Evolutionary conservation across 78 protist species (phyloP).

Genomic region (Emiliania huxleyi): DNA sequence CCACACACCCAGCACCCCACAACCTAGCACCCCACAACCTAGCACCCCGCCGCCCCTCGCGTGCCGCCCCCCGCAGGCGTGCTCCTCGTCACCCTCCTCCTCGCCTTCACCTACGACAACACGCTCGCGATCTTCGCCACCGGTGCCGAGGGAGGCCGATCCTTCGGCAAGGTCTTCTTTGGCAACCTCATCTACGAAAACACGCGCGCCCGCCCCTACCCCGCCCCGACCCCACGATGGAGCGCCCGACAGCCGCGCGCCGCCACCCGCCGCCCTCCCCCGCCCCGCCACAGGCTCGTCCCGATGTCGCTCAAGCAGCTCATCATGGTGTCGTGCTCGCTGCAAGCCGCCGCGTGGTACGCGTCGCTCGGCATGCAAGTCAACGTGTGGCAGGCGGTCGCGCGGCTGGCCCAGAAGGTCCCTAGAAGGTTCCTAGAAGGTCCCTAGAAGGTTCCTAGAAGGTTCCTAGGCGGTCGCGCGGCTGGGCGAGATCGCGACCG

Average conservation of each 20-base stretch:
- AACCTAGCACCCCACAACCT: no score
- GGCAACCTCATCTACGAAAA: not conserved
- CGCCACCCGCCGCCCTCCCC: no score
- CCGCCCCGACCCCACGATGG: no score
- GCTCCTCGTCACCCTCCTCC: not conserved
- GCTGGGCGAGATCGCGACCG: not conserved
- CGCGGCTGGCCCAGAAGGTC: not conserved
- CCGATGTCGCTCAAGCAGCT: slow-evolving; percentile 6
- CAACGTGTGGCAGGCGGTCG: not conserved
- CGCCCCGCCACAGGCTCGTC: no score
- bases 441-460: no score
- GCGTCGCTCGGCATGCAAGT: not conserved
- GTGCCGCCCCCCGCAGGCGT: no score
- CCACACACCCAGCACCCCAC: no score
- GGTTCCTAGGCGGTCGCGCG: no score
- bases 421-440: no score
- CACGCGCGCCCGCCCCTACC: no score
- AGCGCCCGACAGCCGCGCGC: no score
- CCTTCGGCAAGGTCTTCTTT: not conserved
- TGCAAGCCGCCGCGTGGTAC: not conserved
- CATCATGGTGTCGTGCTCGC: not conserved
- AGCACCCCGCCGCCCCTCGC: no score
- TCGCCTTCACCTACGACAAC: not conserved
- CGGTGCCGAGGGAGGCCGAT: not conserved
- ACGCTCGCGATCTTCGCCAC: not conserved